Percentiles rank a stretch among this genome's conserved stretches.
Evolutionary conservation across 257 asterid genomes (phyloP).

Genomic region (Nicotiana attenuata): DNA sequence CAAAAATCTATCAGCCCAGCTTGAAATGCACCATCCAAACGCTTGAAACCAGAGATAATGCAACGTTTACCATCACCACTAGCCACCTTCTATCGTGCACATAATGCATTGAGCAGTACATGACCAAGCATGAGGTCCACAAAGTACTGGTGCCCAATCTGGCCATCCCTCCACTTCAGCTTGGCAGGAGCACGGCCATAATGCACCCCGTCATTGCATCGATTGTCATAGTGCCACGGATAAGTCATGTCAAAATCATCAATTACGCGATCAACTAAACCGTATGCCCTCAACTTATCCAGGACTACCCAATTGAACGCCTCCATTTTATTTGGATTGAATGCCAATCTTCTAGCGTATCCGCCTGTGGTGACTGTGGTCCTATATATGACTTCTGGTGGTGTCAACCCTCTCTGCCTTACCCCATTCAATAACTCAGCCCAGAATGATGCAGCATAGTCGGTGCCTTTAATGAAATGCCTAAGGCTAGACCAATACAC

Average conservation of each 20-base stretch:
- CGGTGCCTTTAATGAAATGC: conserved; percentile 49
- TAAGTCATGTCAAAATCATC: conserved; percentile 88
- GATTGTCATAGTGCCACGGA: conserved; percentile 90
- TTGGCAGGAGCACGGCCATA: conserved; percentile 85
- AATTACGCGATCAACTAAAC: conserved; percentile 41
- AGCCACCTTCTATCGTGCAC: conserved; percentile 21
- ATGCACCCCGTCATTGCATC: conserved; percentile 93
- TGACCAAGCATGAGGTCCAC: conserved; percentile 94
- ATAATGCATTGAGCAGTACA: conserved; percentile 56
- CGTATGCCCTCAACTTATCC: conserved; percentile 62
- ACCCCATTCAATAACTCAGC: conserved; percentile 45
- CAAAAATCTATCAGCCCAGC: background rate
- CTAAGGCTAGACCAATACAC: conserved; percentile 57
- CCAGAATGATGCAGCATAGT: conserved; percentile 73
- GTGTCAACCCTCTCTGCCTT: conserved; percentile 33
- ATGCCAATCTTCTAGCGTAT: conserved; percentile 55
- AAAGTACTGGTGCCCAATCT: conserved; percentile 85
- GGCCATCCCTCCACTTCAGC: conserved; percentile 77
- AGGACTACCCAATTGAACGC: conserved; percentile 72
- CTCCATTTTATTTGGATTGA: conserved; percentile 95
- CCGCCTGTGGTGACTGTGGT: conserved; percentile 90
- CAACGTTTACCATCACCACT: background rate
- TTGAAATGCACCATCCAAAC: background rate
- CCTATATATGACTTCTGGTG: conserved; percentile 60
- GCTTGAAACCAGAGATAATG: background rate